These are phyloP conservation scores for Echites panduratus DNA, from an alignment of 257 asterid species.

Conservation along the genomic window DNA sequence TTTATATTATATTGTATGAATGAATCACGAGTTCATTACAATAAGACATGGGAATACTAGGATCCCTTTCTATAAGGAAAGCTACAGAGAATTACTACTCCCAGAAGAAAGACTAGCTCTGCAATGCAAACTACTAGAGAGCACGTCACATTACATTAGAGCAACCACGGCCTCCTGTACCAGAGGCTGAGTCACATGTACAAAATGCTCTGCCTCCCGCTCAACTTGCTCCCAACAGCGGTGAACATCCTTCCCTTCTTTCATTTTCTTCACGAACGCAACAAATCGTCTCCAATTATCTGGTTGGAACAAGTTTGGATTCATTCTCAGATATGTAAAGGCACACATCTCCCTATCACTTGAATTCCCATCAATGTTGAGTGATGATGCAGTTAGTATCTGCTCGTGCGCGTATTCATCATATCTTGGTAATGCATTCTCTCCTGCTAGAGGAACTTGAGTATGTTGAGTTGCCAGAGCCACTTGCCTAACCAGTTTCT, in stretches of 20 bases:
- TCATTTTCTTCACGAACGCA: constrained; percentile 84
- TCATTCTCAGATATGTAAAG: constrained; percentile 90
- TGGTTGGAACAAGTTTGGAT: constrained; percentile 69
- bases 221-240: constrained; percentile 74
- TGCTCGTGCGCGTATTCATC: constrained; percentile 82
- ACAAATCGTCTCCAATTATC: constrained; percentile 92
- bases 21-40: no score
- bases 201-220: constrained; percentile 88
- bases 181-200: constrained; percentile 69
- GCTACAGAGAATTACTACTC: no score
- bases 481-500: constrained; percentile 81
- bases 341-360: constrained; percentile 74
- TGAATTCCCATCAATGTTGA: constrained; percentile 36
- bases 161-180: constrained; percentile 92
- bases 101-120: no score
- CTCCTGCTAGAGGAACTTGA: constrained; percentile 81
- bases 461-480: constrained; percentile 76
- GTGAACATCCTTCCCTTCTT: constrained; percentile 57
- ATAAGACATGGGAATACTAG: no score
- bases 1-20: no score
- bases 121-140: no score
- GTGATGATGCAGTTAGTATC: constrained; percentile 49
- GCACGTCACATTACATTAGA: constrained; percentile 16
- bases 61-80: no score
- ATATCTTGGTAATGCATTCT: constrained; percentile 79